Evolutionary conservation across 2,329 filamentous ascomycete species (phyloP).

Genomic region (Penicillium sp.): DNA sequence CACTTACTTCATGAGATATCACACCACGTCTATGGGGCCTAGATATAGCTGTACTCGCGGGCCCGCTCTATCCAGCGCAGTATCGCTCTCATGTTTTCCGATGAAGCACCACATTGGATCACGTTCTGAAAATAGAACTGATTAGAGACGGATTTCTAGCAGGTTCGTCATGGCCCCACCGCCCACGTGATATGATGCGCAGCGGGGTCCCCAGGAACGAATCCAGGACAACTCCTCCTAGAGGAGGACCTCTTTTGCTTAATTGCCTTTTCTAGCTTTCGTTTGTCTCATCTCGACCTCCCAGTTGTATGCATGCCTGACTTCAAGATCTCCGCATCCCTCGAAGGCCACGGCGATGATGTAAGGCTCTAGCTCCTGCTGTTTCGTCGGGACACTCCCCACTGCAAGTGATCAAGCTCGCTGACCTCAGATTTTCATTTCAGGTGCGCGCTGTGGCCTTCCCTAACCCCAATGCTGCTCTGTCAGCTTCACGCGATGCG

Average conservation of each 20-base stretch:
- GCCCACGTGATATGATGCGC: conserved; percentile 34
- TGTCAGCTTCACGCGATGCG: conserved; percentile 88
- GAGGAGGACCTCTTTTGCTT: conserved; percentile 10
- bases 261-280: conserved; percentile 2
- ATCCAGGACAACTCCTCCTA: conserved; percentile 24
- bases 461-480: conserved; percentile 66
- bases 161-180: conserved; percentile 28
- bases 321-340: conserved; percentile 89
- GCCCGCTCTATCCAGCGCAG: background rate
- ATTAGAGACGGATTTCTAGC: conserved; percentile 20
- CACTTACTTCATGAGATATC: background rate
- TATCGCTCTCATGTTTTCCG: background rate
- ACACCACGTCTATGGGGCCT: background rate
- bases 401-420: conserved; percentile 40
- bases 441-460: conserved; percentile 87
- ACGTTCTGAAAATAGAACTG: background rate
- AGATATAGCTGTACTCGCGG: background rate
- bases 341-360: conserved; percentile 89
- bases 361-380: conserved; percentile 53
- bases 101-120: background rate
- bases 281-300: background rate
- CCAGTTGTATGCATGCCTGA: conserved; percentile 61
- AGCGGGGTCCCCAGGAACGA: conserved; percentile 27
- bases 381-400: conserved; percentile 15
- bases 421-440: conserved; percentile 57